Base-by-base conservation (phyloP, 345 rosid genomes). In the Gossypium herbaceum region DNA sequence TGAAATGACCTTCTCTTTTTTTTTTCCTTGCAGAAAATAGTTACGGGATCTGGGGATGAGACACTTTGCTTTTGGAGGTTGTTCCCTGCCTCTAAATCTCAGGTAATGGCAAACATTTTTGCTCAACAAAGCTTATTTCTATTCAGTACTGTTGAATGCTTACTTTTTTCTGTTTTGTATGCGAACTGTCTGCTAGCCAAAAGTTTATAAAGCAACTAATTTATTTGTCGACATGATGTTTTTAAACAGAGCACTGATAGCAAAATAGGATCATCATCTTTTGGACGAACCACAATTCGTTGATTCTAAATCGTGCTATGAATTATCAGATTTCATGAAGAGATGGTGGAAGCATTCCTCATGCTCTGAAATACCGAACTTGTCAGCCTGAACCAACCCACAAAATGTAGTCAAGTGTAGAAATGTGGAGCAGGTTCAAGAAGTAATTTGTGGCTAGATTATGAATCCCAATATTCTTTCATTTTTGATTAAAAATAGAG, bases 1-100 rank as follows among this genome's bases (percentile, higher is more conserved):
- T 27, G 22, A 19, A 47, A 25, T 77, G 22, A 44, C 13, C 2
- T 25, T 27, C 27, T n/a, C 20, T n/a, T 27, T 12, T 11, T 44
- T 8, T n/a, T 7, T 17, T 34, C 41, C 20, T 70, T 79, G 80
- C 88, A 96, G 99, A 92, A 92, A 12, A 96, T 93, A 24, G 99
- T 96, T 79, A 93, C 99, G 0, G 99, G 99, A 81, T 98, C 98
- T 66, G 99, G 99, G 75, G 97, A 96, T 77, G 99, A 96, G 81
- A 96, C 99, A 0, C 84, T 93, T 24, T 84, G 98, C 79, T 96
- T 96, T 82, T 96, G 99, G 99, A 93, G 91, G 45, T 94, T 96
- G 63, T 93, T 96, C 82, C 99, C 98, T 61, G 87, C 97, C 63
- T 97, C 94, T 0, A 96, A 93, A 79, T 96, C 93, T 75, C 95